Evolutionary conservation across 1,284 basidiomycete species (phyloP).

Genomic region (Sphagnurus paluster): DNA sequence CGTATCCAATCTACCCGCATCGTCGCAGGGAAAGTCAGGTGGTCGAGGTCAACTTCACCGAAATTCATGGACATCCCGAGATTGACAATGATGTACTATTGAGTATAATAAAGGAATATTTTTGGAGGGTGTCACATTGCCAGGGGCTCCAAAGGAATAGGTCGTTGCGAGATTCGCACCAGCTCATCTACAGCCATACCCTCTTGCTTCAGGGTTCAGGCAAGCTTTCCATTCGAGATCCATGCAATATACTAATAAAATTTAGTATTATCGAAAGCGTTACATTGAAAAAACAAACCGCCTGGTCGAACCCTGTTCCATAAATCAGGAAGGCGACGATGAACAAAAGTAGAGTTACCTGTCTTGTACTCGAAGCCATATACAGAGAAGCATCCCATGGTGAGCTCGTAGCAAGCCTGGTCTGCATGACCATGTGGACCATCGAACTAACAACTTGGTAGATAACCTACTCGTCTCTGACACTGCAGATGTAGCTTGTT

Average conservation of each 20-base stretch:
- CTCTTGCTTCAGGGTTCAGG: constrained; percentile 76
- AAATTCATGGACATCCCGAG: constrained; percentile 84
- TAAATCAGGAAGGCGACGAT: neutral
- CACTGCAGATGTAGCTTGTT: constrained; percentile 66
- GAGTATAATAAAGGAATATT: neutral
- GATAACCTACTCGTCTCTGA: constrained; percentile 44
- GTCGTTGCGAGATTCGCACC: constrained; percentile 71
- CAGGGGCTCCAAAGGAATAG: constrained; percentile 86
- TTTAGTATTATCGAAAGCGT: too few relatives aligned
- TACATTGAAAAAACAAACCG: constrained; percentile 27
- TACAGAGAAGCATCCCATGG: constrained; percentile 43
- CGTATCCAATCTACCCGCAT: constrained; percentile 85
- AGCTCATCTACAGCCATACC: constrained; percentile 69
- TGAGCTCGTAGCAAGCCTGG: constrained; percentile 49
- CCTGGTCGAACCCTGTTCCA: constrained; percentile 49
- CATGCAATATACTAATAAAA: constrained; percentile 73
- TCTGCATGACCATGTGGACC: constrained; percentile 25
- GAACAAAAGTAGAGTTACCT: constrained; percentile 24
- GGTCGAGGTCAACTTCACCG: constrained; percentile 62
- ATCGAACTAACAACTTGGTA: neutral
- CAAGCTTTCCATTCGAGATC: constrained; percentile 62
- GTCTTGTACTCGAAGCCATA: constrained; percentile 61
- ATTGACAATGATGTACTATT: constrained; percentile 76
- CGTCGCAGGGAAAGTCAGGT: constrained; percentile 66
- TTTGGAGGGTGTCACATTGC: constrained; percentile 33